A percentile compares a stretch with the other conserved stretches of the same genome.
Evolutionary conservation across 1,284 basidiomycete species (phyloP).

Genomic region (Xerocomus minutiporus): DNA sequence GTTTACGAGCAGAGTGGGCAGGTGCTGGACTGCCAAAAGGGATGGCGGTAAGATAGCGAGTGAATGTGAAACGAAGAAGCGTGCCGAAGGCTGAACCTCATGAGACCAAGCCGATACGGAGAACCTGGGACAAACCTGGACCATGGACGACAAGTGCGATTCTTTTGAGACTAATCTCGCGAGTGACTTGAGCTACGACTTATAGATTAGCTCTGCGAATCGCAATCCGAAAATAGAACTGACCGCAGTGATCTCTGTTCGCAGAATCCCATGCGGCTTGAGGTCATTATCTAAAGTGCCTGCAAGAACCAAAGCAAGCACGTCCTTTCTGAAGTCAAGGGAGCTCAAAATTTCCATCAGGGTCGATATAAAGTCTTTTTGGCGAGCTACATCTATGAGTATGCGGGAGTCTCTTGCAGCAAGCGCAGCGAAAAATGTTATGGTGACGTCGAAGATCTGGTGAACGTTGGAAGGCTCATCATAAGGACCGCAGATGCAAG

Average conservation of each 20-base stretch:
- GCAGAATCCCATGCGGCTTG: slow-evolving; percentile 41
- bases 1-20: slow-evolving; percentile 38
- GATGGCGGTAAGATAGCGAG: slow-evolving; percentile 39
- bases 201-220: slow-evolving; percentile 5
- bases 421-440: slow-evolving; percentile 55
- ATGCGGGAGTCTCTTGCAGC: slow-evolving; percentile 53
- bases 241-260: slow-evolving; percentile 26
- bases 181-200: slow-evolving; percentile 41
- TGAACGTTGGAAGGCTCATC: background rate
- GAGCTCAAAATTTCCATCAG: slow-evolving; percentile 44
- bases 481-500: background rate
- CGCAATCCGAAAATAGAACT: slow-evolving; percentile 5
- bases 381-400: slow-evolving; percentile 47
- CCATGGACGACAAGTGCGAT: slow-evolving; percentile 36
- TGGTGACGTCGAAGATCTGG: slow-evolving; percentile 41
- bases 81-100: slow-evolving; percentile 46
- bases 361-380: slow-evolving; percentile 37
- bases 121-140: slow-evolving; percentile 35
- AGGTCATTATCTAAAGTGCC: slow-evolving; percentile 39
- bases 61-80: slow-evolving; percentile 48
- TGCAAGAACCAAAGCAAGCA: slow-evolving; percentile 33
- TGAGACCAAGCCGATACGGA: slow-evolving; percentile 11
- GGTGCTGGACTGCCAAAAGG: slow-evolving; percentile 27
- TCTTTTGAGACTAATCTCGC: slow-evolving; percentile 45
- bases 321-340: slow-evolving; percentile 39